Evolutionary conservation across 73 alveolate species (phyloP).

Genomic region (Paramecium sonneborni): DNA sequence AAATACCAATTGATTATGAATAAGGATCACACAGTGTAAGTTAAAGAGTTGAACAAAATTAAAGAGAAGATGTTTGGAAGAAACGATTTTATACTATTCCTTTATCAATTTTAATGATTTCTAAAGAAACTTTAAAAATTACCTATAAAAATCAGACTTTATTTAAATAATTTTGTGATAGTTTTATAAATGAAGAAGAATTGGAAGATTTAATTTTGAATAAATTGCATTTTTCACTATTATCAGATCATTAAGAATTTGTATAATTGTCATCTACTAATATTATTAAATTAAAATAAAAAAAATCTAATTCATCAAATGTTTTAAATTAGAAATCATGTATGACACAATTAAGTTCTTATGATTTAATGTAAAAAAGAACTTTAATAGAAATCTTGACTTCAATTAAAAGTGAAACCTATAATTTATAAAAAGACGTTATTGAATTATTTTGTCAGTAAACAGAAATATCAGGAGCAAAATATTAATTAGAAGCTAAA

Average conservation of each 20-base stretch:
- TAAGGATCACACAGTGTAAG: neutral
- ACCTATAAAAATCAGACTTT: neutral
- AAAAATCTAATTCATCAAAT: neutral
- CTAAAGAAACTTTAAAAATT: neutral
- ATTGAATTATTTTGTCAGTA: slow-evolving; percentile 4
- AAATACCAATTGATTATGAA: neutral
- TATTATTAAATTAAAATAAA: neutral
- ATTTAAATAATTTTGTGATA: neutral
- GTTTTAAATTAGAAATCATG: neutral
- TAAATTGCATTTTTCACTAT: neutral
- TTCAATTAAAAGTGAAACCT: neutral
- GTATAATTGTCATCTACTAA: neutral
- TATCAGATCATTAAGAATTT: neutral
- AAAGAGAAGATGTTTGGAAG: slow-evolving; percentile 45
- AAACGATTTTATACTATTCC: slow-evolving; percentile 14
- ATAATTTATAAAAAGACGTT: neutral
- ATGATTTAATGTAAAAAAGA: neutral
- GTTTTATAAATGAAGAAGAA: neutral
- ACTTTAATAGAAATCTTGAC: neutral
- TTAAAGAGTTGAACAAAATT: neutral
- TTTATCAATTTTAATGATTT: neutral
- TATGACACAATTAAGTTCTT: neutral
- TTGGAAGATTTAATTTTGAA: slow-evolving; percentile 13
- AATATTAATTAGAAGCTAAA: neutral
- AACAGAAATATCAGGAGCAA: neutral